Base-by-base conservation (phyloP, 2,329 filamentous ascomycete species). In the Colletotrichum lini region DNA sequence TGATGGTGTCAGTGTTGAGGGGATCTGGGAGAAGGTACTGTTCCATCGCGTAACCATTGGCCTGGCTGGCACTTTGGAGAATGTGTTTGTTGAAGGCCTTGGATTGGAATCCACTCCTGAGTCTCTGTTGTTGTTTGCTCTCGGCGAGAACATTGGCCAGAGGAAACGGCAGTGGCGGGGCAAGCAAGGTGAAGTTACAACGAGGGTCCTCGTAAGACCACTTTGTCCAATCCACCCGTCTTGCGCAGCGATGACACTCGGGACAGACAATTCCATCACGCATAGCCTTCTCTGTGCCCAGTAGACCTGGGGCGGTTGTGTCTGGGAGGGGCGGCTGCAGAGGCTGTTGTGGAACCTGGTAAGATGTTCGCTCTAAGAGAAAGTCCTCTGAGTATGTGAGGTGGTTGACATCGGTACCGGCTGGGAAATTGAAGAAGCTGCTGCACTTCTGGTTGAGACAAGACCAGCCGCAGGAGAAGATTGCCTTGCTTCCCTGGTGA, bases 251-350 rank as follows among this genome's bases (percentile, higher is more conserved):
- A 0, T 84, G 81, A 73, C 93, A 95, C 1, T 80, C 70, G 0
- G 89, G 90, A 74, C 93, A 95, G 2, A 92, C 88, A 57, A 94
- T 88, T 0, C 92, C 93, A 61, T 84, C 83, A 76, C 89, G 91
- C 67, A 87, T 89, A 10, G 83, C 78, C 3, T 82, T 80, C 13
- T 88, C 85, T 0, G 87, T 85, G 4, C 88, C 86, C 16, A 70
- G 12, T n/a, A 50, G 38, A 13, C 82, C 80, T 0, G 79, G 74
- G 1, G 80, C 76, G 6, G 79, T 75, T 5, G 84, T 67, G 0
- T 84, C 79, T 0, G 81, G 79, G 1, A 85, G 75, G 0, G 84
- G 71, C 9, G 83, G 76, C 0, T 81, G 82, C 9, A 85, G 40
- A 49, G 44, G 30, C 21, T 75, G 3, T 87, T 76, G 5, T 77